phyloP scores from a whole-genome alignment of 768 basidiomycete species.

The Holtermanniella nyarrowii region DNA sequence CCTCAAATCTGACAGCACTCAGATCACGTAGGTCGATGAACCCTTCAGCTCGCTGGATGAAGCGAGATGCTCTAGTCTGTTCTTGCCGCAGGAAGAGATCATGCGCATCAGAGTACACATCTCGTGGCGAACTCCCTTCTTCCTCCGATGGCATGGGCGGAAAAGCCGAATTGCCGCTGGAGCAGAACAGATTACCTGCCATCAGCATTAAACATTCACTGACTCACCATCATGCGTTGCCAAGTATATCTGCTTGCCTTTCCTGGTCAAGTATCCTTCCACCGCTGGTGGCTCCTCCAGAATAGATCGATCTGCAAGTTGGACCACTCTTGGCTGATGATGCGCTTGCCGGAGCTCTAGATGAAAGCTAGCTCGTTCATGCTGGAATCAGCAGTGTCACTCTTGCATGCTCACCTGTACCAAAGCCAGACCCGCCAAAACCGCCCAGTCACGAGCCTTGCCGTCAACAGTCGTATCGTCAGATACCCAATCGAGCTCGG shows the following conservation, averaged over 20 bases:
- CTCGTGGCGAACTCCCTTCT: slow-evolving; percentile 16
- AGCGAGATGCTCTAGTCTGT: slow-evolving; percentile 25
- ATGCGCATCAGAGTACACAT: slow-evolving; percentile 19
- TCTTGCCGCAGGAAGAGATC: slow-evolving; percentile 31
- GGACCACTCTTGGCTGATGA: slow-evolving; percentile 51
- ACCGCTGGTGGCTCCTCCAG: slow-evolving; percentile 67
- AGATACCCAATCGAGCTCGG: slow-evolving; percentile 79
- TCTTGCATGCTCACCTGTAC: slow-evolving; percentile 49
- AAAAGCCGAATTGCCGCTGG: slow-evolving; percentile 13
- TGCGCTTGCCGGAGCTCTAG: slow-evolving; percentile 66
- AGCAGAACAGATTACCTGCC: slow-evolving; percentile 30
- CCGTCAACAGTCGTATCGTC: slow-evolving; percentile 51
- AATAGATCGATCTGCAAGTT: slow-evolving; percentile 45
- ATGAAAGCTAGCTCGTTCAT: slow-evolving; percentile 8
- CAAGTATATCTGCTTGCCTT: slow-evolving; percentile 23
- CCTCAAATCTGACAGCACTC: slow-evolving; percentile 49
- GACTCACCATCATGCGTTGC: slow-evolving; percentile 30
- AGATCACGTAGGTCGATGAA: slow-evolving; percentile 66
- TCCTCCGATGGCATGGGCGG: slow-evolving; percentile 21
- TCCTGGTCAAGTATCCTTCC: slow-evolving; percentile 63
- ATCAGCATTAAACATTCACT: background rate
- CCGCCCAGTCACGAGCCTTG: slow-evolving; percentile 55
- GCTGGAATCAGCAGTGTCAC: slow-evolving; percentile 4
- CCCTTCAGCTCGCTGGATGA: slow-evolving; percentile 43
- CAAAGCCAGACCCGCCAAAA: slow-evolving; percentile 65